phyloP scores from a whole-genome alignment of 345 rosid species.

The Odontarrhena argentea region DNA sequence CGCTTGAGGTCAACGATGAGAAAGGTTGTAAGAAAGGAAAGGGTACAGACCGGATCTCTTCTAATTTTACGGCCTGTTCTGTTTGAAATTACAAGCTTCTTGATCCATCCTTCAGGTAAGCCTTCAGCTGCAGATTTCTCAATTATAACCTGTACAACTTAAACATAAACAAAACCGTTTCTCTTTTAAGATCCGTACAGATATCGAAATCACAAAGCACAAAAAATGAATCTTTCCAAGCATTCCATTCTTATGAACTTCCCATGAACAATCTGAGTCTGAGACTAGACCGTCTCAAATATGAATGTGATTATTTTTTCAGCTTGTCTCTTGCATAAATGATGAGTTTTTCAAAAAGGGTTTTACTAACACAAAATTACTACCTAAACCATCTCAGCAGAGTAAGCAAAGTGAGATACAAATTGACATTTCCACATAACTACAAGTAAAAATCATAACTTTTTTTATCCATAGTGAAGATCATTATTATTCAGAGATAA shows the following conservation, averaged over 20 bases:
- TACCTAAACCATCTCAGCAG: background rate
- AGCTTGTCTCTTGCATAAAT: background rate
- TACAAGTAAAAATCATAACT: constrained; percentile 2
- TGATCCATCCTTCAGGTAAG: constrained; percentile 85
- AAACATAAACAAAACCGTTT: constrained; percentile 26
- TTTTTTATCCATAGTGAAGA: background rate
- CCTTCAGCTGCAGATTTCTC: constrained; percentile 74
- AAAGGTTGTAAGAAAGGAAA: constrained; percentile 16
- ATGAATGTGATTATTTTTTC: constrained; percentile 6
- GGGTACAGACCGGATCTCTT: constrained; percentile 68
- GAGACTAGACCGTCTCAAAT: background rate
- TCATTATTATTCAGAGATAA: background rate
- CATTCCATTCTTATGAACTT: background rate
- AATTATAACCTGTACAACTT: constrained; percentile 55
- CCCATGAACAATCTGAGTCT: constrained; percentile 1
- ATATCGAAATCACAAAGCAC: constrained; percentile 1
- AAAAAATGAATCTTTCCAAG: background rate
- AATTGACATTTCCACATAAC: background rate
- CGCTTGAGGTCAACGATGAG: background rate
- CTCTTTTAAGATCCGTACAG: background rate
- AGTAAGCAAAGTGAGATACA: background rate
- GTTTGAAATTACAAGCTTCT: constrained; percentile 59
- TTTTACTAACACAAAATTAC: background rate
- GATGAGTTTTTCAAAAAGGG: background rate
- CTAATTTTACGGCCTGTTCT: constrained; percentile 57